Base-by-base conservation (phyloP, 2,329 filamentous ascomycete genomes). In the Venturia carpophila region DNA sequence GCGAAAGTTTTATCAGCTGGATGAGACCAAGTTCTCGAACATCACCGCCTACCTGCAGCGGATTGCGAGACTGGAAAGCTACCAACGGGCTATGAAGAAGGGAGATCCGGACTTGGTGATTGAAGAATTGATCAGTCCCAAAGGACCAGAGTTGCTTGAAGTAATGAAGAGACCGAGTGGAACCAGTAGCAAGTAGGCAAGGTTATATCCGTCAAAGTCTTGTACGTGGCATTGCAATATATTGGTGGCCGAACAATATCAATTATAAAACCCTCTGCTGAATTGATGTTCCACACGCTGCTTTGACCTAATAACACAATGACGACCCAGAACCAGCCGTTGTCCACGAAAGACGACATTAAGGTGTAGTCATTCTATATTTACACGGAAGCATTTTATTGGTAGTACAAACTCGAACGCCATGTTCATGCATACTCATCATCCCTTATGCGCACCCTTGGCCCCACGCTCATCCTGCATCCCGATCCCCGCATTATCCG, bases 381-480 rank as follows among this genome's bases (percentile, higher is more conserved):
- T 34, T 3, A 34, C 30, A 34, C 30, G 3, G 30, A 34, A 34
- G 30, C 6, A 34, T 34, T 34, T 34, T 34, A 3, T n/a, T 21
- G n/a, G 3, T 21, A 47, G 3, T 21, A 47, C 45, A 24, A 52
- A 52, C 6, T 47, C 21, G 4, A 21, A 27, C 45, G 21, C 45
- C 45, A 49, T 11, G 5, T 45, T 24, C 30, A 3, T 6, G 10
- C 39, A 15, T 41, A 9, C 10, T 13, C 7, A n/a, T 19, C n/a
- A 58, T 58, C 52, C 52, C 17, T 58, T 58, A 37, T 58, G 27
- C 15, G 52, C 60, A 49, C 78, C 78, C 64, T 79, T 77, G 49
- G 75, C 76, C 65, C 79, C 79, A 64, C 79, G 73, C 74, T 82
- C 79, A 70, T 81, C 79, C 70, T 81, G 78, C 76, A 82, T 80